phyloP scores from a whole-genome alignment of 2,329 filamentous ascomycete species.

The Neobulgaria alba region DNA sequence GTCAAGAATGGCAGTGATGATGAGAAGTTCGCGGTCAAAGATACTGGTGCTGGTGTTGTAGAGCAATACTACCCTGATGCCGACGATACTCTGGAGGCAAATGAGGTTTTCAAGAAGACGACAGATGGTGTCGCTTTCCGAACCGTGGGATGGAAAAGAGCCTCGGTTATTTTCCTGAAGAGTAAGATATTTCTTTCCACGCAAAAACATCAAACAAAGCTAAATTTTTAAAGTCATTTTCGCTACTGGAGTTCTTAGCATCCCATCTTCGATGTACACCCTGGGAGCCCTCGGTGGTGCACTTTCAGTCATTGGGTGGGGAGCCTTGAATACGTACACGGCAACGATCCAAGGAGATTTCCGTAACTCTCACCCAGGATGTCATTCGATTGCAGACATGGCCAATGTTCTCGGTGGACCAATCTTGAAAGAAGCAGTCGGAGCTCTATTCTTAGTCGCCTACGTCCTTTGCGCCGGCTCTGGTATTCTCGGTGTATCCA shows the following conservation, averaged over 20 bases:
- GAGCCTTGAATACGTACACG: conserved; percentile 21
- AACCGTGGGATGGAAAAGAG: conserved; percentile 40
- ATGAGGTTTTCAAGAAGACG: conserved; percentile 36
- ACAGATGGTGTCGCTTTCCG: conserved; percentile 37
- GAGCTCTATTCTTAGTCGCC: conserved; percentile 46
- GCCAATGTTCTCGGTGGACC: conserved; percentile 43
- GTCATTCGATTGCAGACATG: conserved; percentile 49
- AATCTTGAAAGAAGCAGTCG: conserved; percentile 42
- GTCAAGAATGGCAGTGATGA: conserved; percentile 16
- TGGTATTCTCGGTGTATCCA: conserved; percentile 49
- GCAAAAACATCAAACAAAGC: too few species aligned
- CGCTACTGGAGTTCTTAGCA: conserved; percentile 34
- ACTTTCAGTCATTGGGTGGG: conserved; percentile 33
- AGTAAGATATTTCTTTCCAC: not conserved
- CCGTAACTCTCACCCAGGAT: conserved; percentile 38
- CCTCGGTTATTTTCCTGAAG: conserved; percentile 38
- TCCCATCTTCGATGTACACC: conserved; percentile 23
- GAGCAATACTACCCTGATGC: conserved; percentile 15
- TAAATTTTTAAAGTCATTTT: conserved; percentile 23
- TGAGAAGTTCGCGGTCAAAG: conserved; percentile 12
- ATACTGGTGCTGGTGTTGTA: conserved; percentile 13
- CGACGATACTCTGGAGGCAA: conserved; percentile 18
- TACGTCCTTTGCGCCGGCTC: conserved; percentile 42
- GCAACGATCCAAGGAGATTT: conserved; percentile 37
- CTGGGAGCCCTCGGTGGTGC: conserved; percentile 31